Evolutionary conservation across 495 filamentous ascomycete species (phyloP).

Genomic region (Penicillium waksmanii): DNA sequence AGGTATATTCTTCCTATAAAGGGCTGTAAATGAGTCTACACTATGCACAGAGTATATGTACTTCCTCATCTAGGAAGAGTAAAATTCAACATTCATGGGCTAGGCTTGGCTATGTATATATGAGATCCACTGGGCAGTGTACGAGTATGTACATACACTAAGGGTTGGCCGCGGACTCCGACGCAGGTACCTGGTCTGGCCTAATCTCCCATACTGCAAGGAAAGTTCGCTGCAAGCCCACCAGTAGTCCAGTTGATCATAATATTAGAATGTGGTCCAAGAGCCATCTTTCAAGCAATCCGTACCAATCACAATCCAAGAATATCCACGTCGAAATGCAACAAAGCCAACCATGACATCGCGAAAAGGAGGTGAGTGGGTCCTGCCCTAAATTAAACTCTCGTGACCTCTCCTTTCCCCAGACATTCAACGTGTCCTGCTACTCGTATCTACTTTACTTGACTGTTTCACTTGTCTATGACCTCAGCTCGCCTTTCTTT

Average conservation of each 20-base stretch:
- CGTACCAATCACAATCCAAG: conserved; percentile 1
- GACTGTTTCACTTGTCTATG: conserved; percentile 6
- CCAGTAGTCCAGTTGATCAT: not conserved
- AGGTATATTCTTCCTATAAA: too few relatives aligned
- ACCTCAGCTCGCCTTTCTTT: not conserved
- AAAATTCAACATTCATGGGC: too few relatives aligned
- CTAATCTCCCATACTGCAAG: not conserved
- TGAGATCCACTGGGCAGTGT: not conserved
- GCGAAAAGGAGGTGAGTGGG: conserved; percentile 33
- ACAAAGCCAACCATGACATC: conserved; percentile 14
- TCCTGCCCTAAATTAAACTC: conserved; percentile 28
- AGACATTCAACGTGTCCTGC: conserved; percentile 31
- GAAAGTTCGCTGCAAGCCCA: not conserved
- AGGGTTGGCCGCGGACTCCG: not conserved
- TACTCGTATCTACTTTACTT: not conserved
- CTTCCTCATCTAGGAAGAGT: too few relatives aligned
- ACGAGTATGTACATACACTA: not conserved
- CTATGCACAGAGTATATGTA: too few relatives aligned
- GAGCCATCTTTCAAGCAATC: not conserved
- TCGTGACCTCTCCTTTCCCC: conserved; percentile 40
- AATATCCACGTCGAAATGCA: not conserved
- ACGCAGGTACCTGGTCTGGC: not conserved
- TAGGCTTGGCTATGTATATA: not conserved
- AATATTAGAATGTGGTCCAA: not conserved
- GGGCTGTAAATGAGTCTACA: too few relatives aligned